A percentile compares a stretch with the other conserved stretches of the same genome.
phyloP scores from a whole-genome alignment of 1,284 basidiomycete species.

The Melampsora abietis-canadensis region DNA sequence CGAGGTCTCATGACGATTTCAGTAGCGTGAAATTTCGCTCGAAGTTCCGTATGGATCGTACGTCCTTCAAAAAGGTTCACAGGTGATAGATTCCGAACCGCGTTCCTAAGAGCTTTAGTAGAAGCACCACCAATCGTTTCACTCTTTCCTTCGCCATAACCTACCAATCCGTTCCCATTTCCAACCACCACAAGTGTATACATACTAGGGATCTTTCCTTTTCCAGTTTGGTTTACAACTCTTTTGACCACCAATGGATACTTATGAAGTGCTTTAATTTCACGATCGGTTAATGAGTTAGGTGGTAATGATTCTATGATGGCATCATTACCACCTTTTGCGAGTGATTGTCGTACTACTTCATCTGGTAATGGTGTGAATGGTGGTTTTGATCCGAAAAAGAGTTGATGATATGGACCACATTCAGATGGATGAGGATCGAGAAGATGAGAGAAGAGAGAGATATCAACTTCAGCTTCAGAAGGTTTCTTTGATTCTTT shows the following conservation, averaged over 20 bases:
- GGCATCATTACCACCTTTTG: conserved; percentile 19
- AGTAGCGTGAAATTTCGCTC: conserved; percentile 51
- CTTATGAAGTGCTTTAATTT: conserved; percentile 50
- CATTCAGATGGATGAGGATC: conserved; percentile 39
- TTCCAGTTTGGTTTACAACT: conserved; percentile 53
- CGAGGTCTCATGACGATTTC: conserved; percentile 52
- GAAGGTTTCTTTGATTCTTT: background rate
- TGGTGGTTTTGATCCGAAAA: conserved; percentile 28
- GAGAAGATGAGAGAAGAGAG: conserved; percentile 29
- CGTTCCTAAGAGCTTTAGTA: conserved; percentile 52
- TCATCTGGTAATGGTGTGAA: conserved; percentile 29
- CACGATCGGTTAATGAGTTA: conserved; percentile 48
- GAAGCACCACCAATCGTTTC: conserved; percentile 50
- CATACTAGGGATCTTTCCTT: conserved; percentile 52
- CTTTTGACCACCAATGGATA: conserved; percentile 51
- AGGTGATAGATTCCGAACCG: conserved; percentile 52
- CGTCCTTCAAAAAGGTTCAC: conserved; percentile 48
- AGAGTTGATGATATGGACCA: conserved; percentile 27
- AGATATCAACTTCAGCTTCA: conserved; percentile 32
- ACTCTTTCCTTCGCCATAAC: conserved; percentile 53
- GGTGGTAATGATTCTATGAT: conserved; percentile 33
- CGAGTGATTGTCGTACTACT: conserved; percentile 21
- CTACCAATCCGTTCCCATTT: conserved; percentile 53
- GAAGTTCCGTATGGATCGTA: conserved; percentile 51
- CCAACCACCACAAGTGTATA: conserved; percentile 52